These are phyloP conservation scores for Microglena sp. DNA, from an alignment of 139 green algal genomes.

Conservation along the genomic window DNA sequence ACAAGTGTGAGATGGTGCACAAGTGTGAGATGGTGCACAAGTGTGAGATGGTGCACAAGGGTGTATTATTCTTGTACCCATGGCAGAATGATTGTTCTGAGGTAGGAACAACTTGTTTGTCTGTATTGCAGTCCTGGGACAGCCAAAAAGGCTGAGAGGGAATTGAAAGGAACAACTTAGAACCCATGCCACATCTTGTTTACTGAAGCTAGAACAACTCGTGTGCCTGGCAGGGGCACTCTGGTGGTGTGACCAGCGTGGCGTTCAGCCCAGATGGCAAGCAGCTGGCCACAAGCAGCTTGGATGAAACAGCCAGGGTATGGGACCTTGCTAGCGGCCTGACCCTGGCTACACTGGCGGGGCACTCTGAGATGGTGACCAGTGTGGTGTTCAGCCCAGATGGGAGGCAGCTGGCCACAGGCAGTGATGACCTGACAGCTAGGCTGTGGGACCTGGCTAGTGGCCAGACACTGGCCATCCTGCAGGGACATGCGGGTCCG, in stretches of 20 bases:
- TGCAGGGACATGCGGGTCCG: background rate
- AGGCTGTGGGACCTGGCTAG: background rate
- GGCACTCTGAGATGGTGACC: background rate
- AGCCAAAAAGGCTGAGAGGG: no score
- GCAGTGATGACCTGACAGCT: background rate
- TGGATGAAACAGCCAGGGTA: conserved; percentile 41
- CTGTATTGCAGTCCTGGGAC: no score
- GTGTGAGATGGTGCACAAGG: no score
- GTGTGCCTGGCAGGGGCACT: conserved; percentile 2
- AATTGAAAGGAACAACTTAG: no score
- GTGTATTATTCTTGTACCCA: no score
- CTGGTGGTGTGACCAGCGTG: background rate
- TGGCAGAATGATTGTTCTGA: no score
- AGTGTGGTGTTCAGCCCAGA: conserved; percentile 1
- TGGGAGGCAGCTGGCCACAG: conserved; percentile 2
- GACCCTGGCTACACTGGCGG: conserved; percentile 1
- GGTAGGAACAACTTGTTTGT: no score
- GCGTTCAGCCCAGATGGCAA: background rate
- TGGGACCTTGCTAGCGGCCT: conserved; percentile 13
- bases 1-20: no score
- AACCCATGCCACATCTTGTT: no score
- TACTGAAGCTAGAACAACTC: background rate
- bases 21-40: no score
- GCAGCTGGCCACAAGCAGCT: conserved; percentile 28
- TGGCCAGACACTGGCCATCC: background rate